Evolutionary conservation across 2,329 filamentous ascomycete genomes (phyloP), one percentile per base, ranked within the genome.

Genomic region (Ophiostoma himal-ulmi): DNA sequence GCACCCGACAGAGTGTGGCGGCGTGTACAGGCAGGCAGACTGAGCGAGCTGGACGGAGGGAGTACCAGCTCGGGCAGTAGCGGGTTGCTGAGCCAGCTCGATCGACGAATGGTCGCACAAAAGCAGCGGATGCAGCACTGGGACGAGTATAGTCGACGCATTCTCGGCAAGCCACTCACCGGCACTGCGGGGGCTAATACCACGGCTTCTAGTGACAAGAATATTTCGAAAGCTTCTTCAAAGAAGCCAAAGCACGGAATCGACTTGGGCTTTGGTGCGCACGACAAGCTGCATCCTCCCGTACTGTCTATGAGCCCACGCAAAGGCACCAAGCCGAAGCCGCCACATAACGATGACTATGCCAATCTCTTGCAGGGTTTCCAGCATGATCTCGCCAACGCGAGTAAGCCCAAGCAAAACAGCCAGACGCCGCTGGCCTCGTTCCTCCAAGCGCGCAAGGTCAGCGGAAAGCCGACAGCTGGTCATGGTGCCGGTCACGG

Each of bases 1-100:
- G 82, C 87, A 0, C 95, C 94, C 73, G 86, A 91, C 39, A 82
- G 87, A 10, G 86, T 95, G 0, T 96, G 91, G 91, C 80, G 83
- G 6, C 83, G 86, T 64, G 86, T 92, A 2, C 86, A 89, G 68
- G 80, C 85, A 36, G 88, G 87, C 10, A 80, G 83, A 71, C 78
- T 89, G 69, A 77, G 82, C 20, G 83, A 91, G 74, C 78, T 90
- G 10, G 85, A 89, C 70, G 82, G 83, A 14, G 78, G 73, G 70
- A 79, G 30, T 7, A 20, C 22, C 20, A 34, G 14, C 3, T 13
- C 37, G 10, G 30, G n/a, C 30, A n/a, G 30, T n/a, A 76, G 77
- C 7, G 86, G 88, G 0, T 79, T 93, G 1, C 76, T 97, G 26
- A 85, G 91, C 72, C 89, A 93, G 76, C 80, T 97, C 5, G 90